Base-by-base conservation (phyloP, 345 rosid genomes). In the Chamaenerion angustifolium region DNA sequence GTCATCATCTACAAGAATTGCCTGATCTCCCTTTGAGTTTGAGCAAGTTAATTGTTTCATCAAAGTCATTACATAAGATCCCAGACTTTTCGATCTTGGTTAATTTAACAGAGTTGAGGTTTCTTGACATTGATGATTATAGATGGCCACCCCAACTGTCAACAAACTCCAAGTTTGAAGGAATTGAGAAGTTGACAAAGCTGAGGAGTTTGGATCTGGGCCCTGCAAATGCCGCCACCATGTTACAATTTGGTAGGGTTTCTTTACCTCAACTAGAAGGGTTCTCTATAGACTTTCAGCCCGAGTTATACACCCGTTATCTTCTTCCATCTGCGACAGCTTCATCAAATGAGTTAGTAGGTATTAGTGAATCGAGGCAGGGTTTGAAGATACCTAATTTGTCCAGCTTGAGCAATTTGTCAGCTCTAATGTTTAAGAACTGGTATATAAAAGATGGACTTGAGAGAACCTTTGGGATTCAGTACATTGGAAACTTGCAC, bases 11-110 rank as follows among this genome's bases (percentile, higher is more conserved):
- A 21, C 40, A 43, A 14, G 41, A 43, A 14, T 17, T 54, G 19
- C 46, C 57, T 12, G 15, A 42, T 16, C 40, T 43, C 43, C 57
- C 42, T 42, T 18, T 40, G 0, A 54, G 35, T 23, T 54, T 54
- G 40, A 43, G 25, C 0, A 1, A 0, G 2, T 21, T 54, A 5
- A 6, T 12, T 21, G 42, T 54, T 13, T 12, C 4, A 9, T 21
- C 57, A 0, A 43, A 14, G 7, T 19, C 37, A 43, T 23, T 54
- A 12, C 18, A 23, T 16, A 42, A 1, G 31, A 21, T 42, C 9
- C 21, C 19, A 3, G 41, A 54, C 25, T 44, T 52, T 8, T 48
- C 51, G 27, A 19, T 11, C 9, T 35, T 48, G 27, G 27, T 25
- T 19, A 19, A 19, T 48, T 21, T 48, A 18, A n/a, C 14, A 11